These are phyloP conservation scores for Exophiala aquamarina DNA, from an alignment of 2,329 filamentous ascomycete genomes.

Conservation along the genomic window DNA sequence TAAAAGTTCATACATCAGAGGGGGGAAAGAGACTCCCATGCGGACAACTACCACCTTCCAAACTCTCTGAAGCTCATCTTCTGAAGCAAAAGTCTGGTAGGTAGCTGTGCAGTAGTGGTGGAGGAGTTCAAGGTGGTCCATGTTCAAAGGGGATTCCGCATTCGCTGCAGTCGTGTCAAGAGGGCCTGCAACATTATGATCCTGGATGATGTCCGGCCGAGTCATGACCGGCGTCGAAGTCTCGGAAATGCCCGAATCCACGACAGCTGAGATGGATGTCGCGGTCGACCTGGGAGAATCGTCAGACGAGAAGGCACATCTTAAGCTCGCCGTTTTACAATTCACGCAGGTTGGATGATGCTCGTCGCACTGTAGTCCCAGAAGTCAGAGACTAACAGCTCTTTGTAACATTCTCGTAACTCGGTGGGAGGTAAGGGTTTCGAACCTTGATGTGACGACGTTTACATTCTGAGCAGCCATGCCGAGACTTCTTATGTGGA, in stretches of 20 bases:
- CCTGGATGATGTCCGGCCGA: neutral
- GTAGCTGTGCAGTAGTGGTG: conserved; percentile 28
- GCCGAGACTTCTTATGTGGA: conserved; percentile 39
- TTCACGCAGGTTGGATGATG: conserved; percentile 34
- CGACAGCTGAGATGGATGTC: neutral
- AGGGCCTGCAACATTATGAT: neutral
- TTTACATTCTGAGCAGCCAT: conserved; percentile 40
- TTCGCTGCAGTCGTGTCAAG: neutral
- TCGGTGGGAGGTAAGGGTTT: neutral
- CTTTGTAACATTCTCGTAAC: neutral
- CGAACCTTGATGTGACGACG: conserved; percentile 39
- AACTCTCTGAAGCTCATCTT: neutral
- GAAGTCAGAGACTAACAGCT: neutral
- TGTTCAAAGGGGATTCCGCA: conserved; percentile 27
- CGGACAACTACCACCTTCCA: conserved; percentile 5
- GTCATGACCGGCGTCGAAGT: conserved; percentile 5
- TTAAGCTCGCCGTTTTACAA: conserved; percentile 28
- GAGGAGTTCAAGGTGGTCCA: conserved; percentile 33
- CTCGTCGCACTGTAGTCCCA: conserved; percentile 33
- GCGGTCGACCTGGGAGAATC: neutral
- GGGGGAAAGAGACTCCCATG: conserved; percentile 14
- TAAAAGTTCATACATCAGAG: conserved; percentile 28
- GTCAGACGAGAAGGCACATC: conserved; percentile 16
- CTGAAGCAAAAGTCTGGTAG: conserved; percentile 29
- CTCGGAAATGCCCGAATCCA: neutral